Evolutionary conservation across 129 eudicot species (phyloP), one percentile per base, ranked within the genome.

Genomic region (Mikania micrantha): DNA sequence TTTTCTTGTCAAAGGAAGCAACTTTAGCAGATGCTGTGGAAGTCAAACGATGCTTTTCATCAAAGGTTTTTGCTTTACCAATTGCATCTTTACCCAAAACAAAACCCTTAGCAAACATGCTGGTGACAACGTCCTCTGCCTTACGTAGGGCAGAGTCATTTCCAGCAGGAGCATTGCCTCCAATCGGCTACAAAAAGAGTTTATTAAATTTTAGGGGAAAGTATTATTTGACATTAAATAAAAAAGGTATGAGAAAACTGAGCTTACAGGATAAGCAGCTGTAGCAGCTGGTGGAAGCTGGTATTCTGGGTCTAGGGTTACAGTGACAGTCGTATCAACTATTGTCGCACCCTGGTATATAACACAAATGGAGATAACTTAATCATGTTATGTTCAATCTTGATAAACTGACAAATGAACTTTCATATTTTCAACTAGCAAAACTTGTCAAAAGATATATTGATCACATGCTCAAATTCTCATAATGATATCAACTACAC

Each of bases 121-220:
- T 83, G 72, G 77, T 83, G 0, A 83, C 82, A 21, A 80, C 87
- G 16, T 72, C 87, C 41, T 79, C 87, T 6, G 87, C 87, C 62
- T 79, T 83, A 10, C 77, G 81, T 11, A 79, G 67, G 47, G 81
- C 79, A 19, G 79, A 74, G 19, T 66, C 76, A 34, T 71, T 62
- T 57, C 74, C 81, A 50, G 38, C 78, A 49, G 77, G 70, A 64
- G 57, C 17, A 28, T 25, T 68, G 59, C 54, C 63, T 76, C 70
- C 75, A 15, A 9, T 19, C 36, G 66, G 79, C 87, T 83, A 52
- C 48, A 72, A 59, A 70, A 60, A 24, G 22, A 64, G 38, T 39
- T 5, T 32, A 71, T 9, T 25, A 34, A 19, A 13, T 17, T 58
- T 36, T 48, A 50, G 35, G 53, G 12, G 29, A 5, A 15, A 17